Evolutionary conservation across 2,329 filamentous ascomycete species (phyloP), one percentile per base, ranked within the genome.

Genomic region (Neurospora sp.): DNA sequence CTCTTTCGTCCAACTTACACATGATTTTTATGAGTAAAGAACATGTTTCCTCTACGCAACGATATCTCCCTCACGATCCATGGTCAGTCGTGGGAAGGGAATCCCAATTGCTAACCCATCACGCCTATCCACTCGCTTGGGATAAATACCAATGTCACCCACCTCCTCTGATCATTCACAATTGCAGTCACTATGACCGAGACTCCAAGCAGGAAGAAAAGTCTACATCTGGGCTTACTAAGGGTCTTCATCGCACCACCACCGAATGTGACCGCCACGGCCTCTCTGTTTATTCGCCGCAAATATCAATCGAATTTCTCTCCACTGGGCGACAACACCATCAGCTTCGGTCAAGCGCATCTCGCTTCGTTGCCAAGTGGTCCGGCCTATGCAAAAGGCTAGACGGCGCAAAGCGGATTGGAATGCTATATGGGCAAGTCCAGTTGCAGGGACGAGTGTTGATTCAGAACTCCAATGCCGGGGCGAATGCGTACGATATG

Each of bases 261-360:
- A 86, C 88, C 71, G 85, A 88, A 76, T 87, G 84, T 74, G 79
- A 83, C 66, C 82, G 83, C 43, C 85, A 87, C 74, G 86, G 86
- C 11, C 85, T 87, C 74, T 77, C 78, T 1, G 84, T 77, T 70
- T 77, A 80, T 3, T 17, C 39, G 15, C 15, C 39, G 39, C 39
- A n/a, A 17, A 41, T 41, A 41, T n/a, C 39, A 17, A 3, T 17
- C 39, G 39, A 41, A 17, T 41, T 41, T 41, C 15, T 41, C 15
- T n/a, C 39, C 40, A n/a, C 40, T 41, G 40, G 78, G 84, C 1
- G 83, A 83, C 6, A 83, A 85, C 72, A 83, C 85, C 69, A 84
- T 85, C 72, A 83, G 81, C 57, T 87, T 87, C 74, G 86, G 84
- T 1, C 83, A 85, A 89, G 88, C 74, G 83, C 83, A 8, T 83